phyloP scores from a whole-genome alignment of 129 eudicot species.

The Apium graveolens region DNA sequence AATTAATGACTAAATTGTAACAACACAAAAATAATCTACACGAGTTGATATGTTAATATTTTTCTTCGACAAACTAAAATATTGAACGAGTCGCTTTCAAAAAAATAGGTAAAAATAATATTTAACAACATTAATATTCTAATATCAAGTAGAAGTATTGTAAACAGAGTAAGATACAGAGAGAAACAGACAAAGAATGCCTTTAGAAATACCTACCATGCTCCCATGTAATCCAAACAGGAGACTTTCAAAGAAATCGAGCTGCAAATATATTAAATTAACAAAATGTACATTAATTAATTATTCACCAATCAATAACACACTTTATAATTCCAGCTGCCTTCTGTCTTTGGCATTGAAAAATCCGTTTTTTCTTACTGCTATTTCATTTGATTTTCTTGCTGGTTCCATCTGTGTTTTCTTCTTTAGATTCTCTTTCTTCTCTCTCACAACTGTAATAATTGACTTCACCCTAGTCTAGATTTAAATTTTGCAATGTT shows the following conservation, averaged over 20 bases:
- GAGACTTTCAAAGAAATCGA: not conserved
- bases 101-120: not conserved
- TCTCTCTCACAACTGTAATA: not conserved
- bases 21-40: not conserved
- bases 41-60: not conserved
- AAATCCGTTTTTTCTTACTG: conserved; percentile 23
- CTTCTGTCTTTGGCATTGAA: conserved; percentile 28
- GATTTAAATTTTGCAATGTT: conserved; percentile 17
- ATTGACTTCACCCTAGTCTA: not conserved
- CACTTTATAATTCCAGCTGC: conserved; percentile 1
- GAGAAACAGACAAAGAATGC: not conserved
- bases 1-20: too few relatives aligned
- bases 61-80: not conserved
- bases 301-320: not conserved
- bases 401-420: conserved; percentile 36
- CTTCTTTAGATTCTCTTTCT: not conserved
- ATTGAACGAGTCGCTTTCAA: not conserved
- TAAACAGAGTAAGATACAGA: not conserved
- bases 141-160: not conserved
- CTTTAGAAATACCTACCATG: conserved; percentile 1
- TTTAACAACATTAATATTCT: not conserved
- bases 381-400: conserved; percentile 24
- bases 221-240: not conserved
- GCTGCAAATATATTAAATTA: not conserved
- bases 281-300: not conserved